Evolutionary conservation across 202 grass and related monocot species (phyloP), one percentile per base, ranked within the genome.

Genomic region (Panicum virgatum): DNA sequence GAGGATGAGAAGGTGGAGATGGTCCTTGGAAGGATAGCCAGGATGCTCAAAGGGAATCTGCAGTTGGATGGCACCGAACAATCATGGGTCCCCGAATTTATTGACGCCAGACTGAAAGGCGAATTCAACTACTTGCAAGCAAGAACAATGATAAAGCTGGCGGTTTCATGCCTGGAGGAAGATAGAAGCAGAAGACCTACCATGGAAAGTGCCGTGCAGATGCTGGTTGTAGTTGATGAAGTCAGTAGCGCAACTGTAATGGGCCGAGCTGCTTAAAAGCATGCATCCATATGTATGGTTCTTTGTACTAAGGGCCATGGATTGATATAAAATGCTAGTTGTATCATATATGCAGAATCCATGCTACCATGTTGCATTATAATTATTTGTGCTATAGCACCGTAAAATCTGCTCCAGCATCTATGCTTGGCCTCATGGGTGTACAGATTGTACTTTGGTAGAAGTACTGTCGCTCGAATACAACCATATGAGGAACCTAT

Each of bases 121-220:
- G 67, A 67, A 3, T 90, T 79, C 52, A 51, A 83, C 29, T 57
- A 60, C 65, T 44, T 37, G 62, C 90, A 92, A 80, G 90, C 86
- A 70, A 77, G 63, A 66, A 73, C 27, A 53, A 81, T 90, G 71
- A 60, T 85, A 11, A 13, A 83, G 58, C 23, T 79, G 0, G 81
- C 78, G 79, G 38, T 86, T 50, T 93, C 86, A 62, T 89, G 91
- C 62, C 40, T 93, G 58, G 87, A 82, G 67, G 86, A 86, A 86
- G 73, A 85, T 22, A 82, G 72, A 76, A 54, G 26, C 23, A 44
- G 16, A 69, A 74, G 81, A 20, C 87, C 87, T 9, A 46, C 64
- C 48, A 92, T 92, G 83, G 71, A 87, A 66, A 46, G 25, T 48
- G 71, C 37, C 23, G 75, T 66, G 4, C 57, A 92, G 62, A 75